Evolutionary conservation across 140 eudicot species (phyloP).

Genomic region (Oenanthe javanica): DNA sequence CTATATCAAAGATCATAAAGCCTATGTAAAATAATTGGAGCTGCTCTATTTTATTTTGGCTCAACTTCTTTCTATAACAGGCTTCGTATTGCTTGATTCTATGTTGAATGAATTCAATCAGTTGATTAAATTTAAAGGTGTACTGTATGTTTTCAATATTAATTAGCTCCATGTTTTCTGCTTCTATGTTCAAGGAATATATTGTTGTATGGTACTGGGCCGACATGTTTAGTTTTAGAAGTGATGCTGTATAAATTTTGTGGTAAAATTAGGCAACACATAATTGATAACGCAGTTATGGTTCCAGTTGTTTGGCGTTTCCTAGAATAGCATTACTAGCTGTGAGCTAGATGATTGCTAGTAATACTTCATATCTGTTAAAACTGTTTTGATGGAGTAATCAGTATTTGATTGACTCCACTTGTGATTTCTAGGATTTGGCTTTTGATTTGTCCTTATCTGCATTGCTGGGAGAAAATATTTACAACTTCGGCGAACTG

Average conservation of each 20-base stretch:
- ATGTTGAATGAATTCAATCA: background rate
- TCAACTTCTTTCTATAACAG: background rate
- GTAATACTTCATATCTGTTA: background rate
- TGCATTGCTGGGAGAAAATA: constrained; percentile 88
- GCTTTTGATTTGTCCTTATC: constrained; percentile 87
- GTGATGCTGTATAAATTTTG: background rate
- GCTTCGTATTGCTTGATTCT: background rate
- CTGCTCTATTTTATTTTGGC: background rate
- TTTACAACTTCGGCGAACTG: constrained; percentile 92
- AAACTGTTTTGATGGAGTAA: background rate
- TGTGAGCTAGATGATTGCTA: background rate
- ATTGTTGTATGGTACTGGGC: background rate
- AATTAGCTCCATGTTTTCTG: background rate
- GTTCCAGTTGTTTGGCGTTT: background rate
- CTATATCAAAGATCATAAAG: background rate
- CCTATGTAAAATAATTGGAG: background rate
- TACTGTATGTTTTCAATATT: background rate
- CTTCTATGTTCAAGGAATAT: background rate
- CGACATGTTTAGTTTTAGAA: background rate
- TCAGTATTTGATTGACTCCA: background rate
- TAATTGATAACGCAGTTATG: background rate
- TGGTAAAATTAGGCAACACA: constrained; percentile 1
- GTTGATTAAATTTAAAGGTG: background rate
- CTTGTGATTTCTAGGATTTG: constrained; percentile 46
- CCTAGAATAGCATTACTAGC: background rate